Evolutionary conservation across 352 stramenopile genomes (phyloP), one percentile per base, ranked within the genome.

Genomic region (Phytophthora cryptogea): DNA sequence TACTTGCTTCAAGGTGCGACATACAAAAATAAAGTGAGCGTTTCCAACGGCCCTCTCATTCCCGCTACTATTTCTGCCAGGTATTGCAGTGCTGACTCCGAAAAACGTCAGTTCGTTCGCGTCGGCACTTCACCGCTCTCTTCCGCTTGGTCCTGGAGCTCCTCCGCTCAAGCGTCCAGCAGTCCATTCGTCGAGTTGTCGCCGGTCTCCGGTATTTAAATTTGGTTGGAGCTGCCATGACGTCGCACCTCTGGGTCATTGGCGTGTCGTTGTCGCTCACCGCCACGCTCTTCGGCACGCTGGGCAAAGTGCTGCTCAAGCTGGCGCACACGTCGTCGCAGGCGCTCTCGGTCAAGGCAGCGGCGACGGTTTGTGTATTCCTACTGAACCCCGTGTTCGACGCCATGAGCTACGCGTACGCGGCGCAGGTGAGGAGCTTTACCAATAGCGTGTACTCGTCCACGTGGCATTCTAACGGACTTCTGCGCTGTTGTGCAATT

Each of bases 251-350:
- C 40, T 95, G 86, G 86, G 61, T 92, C 39, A 69, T 93, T 45
- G 86, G 86, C 37, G 80, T 95, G 31, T 76, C 77, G 59, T 62
- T 94, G 27, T 94, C 86, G 63, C 79, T 94, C 36, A 75, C 83
- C 14, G 86, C 86, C 43, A 94, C 83, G 69, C 77, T 94, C 51
- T 92, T 92, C 54, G 86, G 86, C 35, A 94, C 86, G 44, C 72
- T 94, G 39, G 86, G 86, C 56, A 94, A 94, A 54, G 86, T 95
- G 55, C 82, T 93, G 60, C 83, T 95, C 59, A 94, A 94, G 70
- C 72, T 95, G 41, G 76, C 83, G 50, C 86, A 95, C 74, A 86
- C 81, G 48, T 77, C 80, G 32, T 40, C 69, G 11, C 76, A 89
- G 36, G 70, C 76, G 27, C 62, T 74, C 30, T 79, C 61, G 8